Conservation (phyloP, 306 rosid genomes). For the Datisca glomerata region DNA sequence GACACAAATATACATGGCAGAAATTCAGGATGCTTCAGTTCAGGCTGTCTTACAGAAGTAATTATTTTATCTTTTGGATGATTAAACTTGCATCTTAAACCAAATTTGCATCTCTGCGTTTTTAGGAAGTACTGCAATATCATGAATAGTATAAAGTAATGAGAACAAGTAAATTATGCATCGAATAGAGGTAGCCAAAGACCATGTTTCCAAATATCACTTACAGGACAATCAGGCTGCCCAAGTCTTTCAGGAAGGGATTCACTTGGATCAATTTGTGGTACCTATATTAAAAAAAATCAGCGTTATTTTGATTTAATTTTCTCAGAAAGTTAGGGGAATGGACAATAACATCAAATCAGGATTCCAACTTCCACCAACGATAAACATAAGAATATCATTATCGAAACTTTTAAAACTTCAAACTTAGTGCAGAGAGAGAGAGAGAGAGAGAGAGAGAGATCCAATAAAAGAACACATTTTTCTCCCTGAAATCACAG, state of each 20-base stretch:
- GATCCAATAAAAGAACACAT: too few relatives aligned
- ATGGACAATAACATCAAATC: too few relatives aligned
- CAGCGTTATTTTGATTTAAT: too few relatives aligned
- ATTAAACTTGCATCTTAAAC: slow-evolving; percentile 82
- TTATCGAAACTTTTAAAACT: too few relatives aligned
- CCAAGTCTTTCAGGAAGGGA: slow-evolving; percentile 83
- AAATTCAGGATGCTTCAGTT: slow-evolving; percentile 6
- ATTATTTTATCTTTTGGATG: slow-evolving; percentile 54
- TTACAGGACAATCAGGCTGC: slow-evolving; percentile 89
- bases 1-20: background rate
- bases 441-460: too few relatives aligned
- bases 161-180: slow-evolving; percentile 16
- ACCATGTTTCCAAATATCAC: slow-evolving; percentile 20
- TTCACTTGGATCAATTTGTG: slow-evolving; percentile 44
- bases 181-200: background rate
- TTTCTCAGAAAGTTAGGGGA: background rate
- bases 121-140: slow-evolving; percentile 68
- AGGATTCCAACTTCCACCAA: too few relatives aligned
- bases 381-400: too few relatives aligned
- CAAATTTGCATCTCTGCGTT: slow-evolving; percentile 94
- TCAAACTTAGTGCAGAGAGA: too few relatives aligned
- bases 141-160: slow-evolving; percentile 8
- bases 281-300: slow-evolving; percentile 43
- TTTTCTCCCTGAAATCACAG: too few relatives aligned
- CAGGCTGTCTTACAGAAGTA: slow-evolving; percentile 18